Base-by-base conservation (phyloP, 352 stramenopile genomes). In the Pythium aristosporum region DNA sequence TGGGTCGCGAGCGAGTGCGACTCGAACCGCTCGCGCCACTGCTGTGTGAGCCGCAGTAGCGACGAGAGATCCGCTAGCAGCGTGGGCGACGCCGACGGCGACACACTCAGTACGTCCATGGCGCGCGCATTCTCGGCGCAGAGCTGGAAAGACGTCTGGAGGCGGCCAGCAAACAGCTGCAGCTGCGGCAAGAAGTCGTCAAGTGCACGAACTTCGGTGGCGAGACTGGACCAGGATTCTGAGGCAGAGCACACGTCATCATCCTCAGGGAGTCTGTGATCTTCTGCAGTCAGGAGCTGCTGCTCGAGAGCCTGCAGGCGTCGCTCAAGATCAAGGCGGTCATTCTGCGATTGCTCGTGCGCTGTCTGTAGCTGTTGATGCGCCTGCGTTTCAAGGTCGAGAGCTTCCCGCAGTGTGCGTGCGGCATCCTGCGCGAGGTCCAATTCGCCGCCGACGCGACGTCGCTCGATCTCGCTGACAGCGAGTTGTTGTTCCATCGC, bases 171-270 rank as follows among this genome's bases (percentile, higher is more conserved):
- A 11, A 84, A 63, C 6, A 61, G 60, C 65, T 83, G 72, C 0
- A 89, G 59, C 12, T 84, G 61, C 15, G 72, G 65, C 2, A 87
- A 62, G 36, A 89, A 89, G 18, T 61, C 64, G 16, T 67, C 63
- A 4, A 89, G 50, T 30, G 66, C 60, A 7, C 52, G 61, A 16
- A 87, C 59, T 21, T 68, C 36, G 0, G 54, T 30, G 4, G 57
- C 16, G 9, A 79, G 61, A 16, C 48, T 51, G 3, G 28, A 9
- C 71, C 71, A 78, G 10, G 52, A 63, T 15, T 23, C 6, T 37
- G 53, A 41, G 23, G 11, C 8, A 30, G 25, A 30, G 25, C 25
- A 30, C 25, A 5, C 25, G 3, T 30, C 25, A 30, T 30, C 25
- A 1, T 30, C 25, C 25, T 30, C 25, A 5, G 25, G 3, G 25